These are phyloP conservation scores for Penicillium brasilianum DNA, from an alignment of 2,329 filamentous ascomycete species.

Conservation along the genomic window DNA sequence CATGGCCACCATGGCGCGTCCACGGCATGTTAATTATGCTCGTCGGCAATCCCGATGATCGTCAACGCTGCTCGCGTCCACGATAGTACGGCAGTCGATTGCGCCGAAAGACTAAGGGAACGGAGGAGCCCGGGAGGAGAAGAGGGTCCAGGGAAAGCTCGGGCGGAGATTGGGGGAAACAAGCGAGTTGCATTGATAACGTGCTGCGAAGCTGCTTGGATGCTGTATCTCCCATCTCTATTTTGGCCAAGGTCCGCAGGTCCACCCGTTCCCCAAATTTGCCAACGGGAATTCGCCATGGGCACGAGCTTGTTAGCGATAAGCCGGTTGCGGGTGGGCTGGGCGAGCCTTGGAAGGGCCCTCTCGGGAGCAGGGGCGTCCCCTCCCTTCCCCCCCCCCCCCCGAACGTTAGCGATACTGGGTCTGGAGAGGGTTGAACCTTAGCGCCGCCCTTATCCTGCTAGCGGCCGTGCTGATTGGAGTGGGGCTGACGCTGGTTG, in stretches of 20 bases:
- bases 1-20: not conserved
- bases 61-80: not conserved
- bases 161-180: not conserved
- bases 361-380: not conserved
- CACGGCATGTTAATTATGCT: not conserved
- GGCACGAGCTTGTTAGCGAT: conserved; percentile 22
- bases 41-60: not conserved
- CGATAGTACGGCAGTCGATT: not conserved
- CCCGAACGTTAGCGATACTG: not conserved
- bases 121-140: no score
- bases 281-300: conserved; percentile 3
- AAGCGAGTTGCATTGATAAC: not conserved
- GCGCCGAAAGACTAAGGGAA: not conserved
- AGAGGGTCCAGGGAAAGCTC: not conserved
- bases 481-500: not conserved
- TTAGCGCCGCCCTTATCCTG: conserved; percentile 9
- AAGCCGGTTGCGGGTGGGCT: conserved; percentile 16
- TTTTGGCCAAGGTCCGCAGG: not conserved
- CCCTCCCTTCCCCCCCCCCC: no score
- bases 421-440: no score
- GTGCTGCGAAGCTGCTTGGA: not conserved
- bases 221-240: no score
- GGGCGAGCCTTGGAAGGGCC: conserved; percentile 8
- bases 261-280: not conserved
- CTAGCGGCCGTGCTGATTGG: not conserved